Percentiles rank a stretch among this genome's conserved stretches.
These are phyloP conservation scores for Deinandra increscens DNA, from an alignment of 129 eudicot species.

Conservation along the genomic window DNA sequence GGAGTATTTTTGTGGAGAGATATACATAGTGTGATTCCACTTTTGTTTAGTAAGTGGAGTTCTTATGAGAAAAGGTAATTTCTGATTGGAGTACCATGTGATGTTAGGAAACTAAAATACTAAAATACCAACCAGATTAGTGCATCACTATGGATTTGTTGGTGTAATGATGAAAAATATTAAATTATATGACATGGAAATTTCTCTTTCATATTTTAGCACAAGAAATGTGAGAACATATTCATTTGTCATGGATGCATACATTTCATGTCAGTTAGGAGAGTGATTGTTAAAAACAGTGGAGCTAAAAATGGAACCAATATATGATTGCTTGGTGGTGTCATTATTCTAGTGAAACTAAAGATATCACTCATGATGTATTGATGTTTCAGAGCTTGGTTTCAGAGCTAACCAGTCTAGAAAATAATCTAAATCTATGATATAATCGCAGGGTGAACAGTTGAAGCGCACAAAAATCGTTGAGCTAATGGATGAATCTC, in stretches of 20 bases:
- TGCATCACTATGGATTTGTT: constrained; percentile 8
- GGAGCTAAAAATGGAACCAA: neutral
- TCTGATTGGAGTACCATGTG: constrained; percentile 6
- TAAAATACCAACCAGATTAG: constrained; percentile 2
- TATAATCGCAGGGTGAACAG: constrained; percentile 63
- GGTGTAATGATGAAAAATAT: neutral
- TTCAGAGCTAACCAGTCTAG: neutral
- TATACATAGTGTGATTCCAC: neutral
- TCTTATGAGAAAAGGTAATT: neutral
- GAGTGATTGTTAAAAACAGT: neutral
- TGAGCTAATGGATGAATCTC: constrained; percentile 44
- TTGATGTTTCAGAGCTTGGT: no score
- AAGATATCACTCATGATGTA: neutral
- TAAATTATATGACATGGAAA: neutral
- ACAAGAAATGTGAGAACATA: neutral
- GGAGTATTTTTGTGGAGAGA: neutral
- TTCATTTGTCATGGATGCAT: neutral
- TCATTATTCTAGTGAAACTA: neutral
- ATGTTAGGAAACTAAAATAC: neutral
- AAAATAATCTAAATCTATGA: neutral
- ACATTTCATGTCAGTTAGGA: neutral
- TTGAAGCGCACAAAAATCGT: constrained; percentile 43
- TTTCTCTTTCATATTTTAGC: neutral
- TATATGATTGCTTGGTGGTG: neutral
- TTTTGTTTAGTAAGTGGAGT: constrained; percentile 8